Base-by-base conservation (phyloP, 495 filamentous ascomycete species). In the Barbatosphaeria neglecta region DNA sequence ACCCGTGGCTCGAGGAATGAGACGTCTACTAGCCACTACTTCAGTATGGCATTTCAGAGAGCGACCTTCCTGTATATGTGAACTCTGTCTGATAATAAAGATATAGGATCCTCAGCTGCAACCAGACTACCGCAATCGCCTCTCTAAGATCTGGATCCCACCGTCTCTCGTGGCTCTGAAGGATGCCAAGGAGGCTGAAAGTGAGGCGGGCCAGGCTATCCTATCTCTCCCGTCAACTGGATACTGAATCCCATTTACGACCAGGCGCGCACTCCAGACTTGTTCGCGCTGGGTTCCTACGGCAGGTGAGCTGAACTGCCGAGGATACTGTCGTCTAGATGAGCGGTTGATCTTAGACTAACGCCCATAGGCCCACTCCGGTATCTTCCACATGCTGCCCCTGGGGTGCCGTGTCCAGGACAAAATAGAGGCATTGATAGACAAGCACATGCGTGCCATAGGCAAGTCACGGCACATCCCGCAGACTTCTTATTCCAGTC, bases 381-480 rank as follows among this genome's bases (percentile, higher is more conserved):
- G 92, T 5, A 76, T 98, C 27, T 97, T 96, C 60, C 93, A 98
- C 61, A 74, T 95, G 56, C 72, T 98, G 8, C 92, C 92, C 1
- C 69, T 98, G n/a, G 92, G 92, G 3, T 71, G 86, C 28, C 73
- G 87, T 24, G 87, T 97, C 0, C 89, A 95, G 57, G 80, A 87
- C 41, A 98, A 97, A 60, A 60, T 97, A 22, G 87, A 96, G 54
- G 60, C 61, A 4, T 67, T 96, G 4, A 84, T 98, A 59, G 89
- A 93, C 49, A 87, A 84, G 58, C 81, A 95, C 58, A 97, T 98
- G 92, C 68, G 72, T 22, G 69, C 67, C 45, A 49, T 95, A 44
- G 85, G 87, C 87, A 63, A 46, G 69, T 58, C 2, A 35, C 16
- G 6, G 10, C 31, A 15, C 1, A n/a, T 31, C 27, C 35, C 31